Conservation (phyloP, 2,329 filamentous ascomycete species). For the Trichophyton schoenleinii region DNA sequence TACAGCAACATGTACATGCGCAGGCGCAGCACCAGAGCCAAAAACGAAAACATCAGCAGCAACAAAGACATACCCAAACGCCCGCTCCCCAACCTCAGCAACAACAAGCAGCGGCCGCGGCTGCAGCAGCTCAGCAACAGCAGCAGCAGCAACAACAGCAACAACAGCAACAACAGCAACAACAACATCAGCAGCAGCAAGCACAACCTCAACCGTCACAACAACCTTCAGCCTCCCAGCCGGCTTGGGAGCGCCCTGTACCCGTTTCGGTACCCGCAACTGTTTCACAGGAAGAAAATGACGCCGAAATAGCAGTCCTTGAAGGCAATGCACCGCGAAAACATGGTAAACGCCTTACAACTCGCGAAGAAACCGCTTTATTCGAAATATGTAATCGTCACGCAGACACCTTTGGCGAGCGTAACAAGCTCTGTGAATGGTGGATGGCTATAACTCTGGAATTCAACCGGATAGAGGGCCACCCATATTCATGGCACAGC, state of each 20-base stretch:
- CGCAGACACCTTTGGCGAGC: constrained; percentile 26
- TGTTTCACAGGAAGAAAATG: constrained; percentile 4
- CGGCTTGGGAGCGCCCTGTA: background rate
- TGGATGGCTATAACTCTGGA: constrained; percentile 29
- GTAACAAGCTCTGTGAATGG: constrained; percentile 33
- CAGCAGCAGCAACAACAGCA: background rate
- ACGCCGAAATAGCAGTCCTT: constrained; percentile 9
- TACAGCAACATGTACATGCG: constrained; percentile 5
- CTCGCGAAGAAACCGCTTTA: constrained; percentile 28
- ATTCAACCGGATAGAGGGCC: constrained; percentile 26
- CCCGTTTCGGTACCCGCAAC: background rate
- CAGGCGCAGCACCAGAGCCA: constrained; percentile 7
- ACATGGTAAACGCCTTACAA: constrained; percentile 29
- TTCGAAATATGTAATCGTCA: constrained; percentile 32
- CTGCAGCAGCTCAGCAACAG: background rate
- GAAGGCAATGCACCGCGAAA: constrained; percentile 16
- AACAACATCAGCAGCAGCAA: background rate
- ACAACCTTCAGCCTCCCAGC: background rate
- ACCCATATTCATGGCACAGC: constrained; percentile 33
- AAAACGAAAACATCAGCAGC: constrained; percentile 11
- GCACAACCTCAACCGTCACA: background rate
- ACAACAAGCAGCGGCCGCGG: constrained; percentile 8
- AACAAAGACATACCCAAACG: background rate
- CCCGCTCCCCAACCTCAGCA: constrained; percentile 8
- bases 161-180: background rate